Conservation (phyloP, 2,329 filamentous ascomycete species). For the Venturia effusa region DNA sequence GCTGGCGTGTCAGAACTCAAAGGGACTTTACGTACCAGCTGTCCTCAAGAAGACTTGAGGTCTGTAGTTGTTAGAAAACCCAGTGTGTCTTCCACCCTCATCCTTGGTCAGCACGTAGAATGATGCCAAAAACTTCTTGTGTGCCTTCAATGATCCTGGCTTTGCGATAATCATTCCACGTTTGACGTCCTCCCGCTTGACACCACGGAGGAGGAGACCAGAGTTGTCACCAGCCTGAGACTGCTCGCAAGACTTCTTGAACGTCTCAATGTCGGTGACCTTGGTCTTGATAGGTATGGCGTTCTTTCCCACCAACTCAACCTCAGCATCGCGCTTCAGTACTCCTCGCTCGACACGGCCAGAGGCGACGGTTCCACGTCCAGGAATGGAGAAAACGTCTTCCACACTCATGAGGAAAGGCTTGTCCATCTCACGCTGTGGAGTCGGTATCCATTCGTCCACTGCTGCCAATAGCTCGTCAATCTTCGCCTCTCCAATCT, state of each 20-base stretch:
- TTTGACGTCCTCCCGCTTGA: constrained; percentile 87
- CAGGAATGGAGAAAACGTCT: constrained; percentile 48
- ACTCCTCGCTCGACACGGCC: constrained; percentile 94
- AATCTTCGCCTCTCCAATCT: constrained; percentile 80
- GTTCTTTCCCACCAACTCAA: constrained; percentile 89
- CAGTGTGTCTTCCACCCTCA: constrained; percentile 93
- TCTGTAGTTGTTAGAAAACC: constrained; percentile 92
- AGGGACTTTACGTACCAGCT: constrained; percentile 51
- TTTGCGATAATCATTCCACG: constrained; percentile 90
- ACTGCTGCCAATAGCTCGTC: constrained; percentile 85
- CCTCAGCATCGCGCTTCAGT: constrained; percentile 86
- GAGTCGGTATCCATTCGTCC: constrained; percentile 93
- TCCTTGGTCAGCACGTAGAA: constrained; percentile 97
- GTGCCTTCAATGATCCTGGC: constrained; percentile 74
- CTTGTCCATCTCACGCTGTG: constrained; percentile 88
- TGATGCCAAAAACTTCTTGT: constrained; percentile 86
- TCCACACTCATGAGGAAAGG: constrained; percentile 99
- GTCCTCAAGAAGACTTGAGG: constrained; percentile 95
- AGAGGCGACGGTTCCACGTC: constrained; percentile 92
- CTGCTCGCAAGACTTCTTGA: constrained; percentile 99
- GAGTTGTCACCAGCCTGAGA: constrained; percentile 97
- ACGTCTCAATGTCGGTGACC: constrained; percentile 98
- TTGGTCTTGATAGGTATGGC: constrained; percentile 85
- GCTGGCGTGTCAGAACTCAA: neutral
- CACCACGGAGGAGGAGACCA: constrained; percentile 86